Base-by-base conservation (phyloP, 129 eudicot genomes). In the Helianthus tuberosus region DNA sequence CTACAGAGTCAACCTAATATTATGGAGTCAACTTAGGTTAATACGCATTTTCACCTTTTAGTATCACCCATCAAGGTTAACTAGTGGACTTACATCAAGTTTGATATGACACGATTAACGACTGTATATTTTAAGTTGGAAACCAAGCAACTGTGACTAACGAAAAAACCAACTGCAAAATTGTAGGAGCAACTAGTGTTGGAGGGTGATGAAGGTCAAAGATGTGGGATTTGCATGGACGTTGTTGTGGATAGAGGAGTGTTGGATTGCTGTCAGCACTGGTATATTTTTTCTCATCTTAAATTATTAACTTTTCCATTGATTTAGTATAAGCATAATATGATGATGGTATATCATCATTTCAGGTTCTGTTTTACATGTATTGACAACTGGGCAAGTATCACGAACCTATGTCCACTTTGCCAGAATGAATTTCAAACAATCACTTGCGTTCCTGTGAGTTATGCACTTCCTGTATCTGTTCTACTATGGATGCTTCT, bases 341-440 rank as follows among this genome's bases (percentile, higher is more conserved):
- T 55, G 78, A 57, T 54, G 69, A 60, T 50, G 14, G 38, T 62
- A 10, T 29, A 63, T 75, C 62, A 52, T 25, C 61, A 68, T 80
- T 78, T 79, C 92, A 94, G 98, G 98, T 94, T 88, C 83, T 94
- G 98, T 84, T 94, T 94, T 79, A 74, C 89, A 61, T 94, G 98
- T 86, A 88, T 94, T 73, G 98, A 94, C 88, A 90, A 94, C 89
- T 94, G 98, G 98, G 90, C 97, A 74, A 86, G 89, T 68, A 90
- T 94, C 74, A 94, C 96, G 72, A 94, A 89, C 85, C 85, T 94
- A 23, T 94, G 98, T 68, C 98, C 98, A 60, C 89, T 94, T 74
- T 94, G 98, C 91, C 97, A 90, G 88, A 83, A 80, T 78, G 98
- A 94, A 70, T 94, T 94, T 86, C 98, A 94, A 39, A 59, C 86